A percentile compares a stretch with the other conserved stretches of the same genome.
Conservation (phyloP, 2,329 filamentous ascomycete species). For the Seiridium unicorne region DNA sequence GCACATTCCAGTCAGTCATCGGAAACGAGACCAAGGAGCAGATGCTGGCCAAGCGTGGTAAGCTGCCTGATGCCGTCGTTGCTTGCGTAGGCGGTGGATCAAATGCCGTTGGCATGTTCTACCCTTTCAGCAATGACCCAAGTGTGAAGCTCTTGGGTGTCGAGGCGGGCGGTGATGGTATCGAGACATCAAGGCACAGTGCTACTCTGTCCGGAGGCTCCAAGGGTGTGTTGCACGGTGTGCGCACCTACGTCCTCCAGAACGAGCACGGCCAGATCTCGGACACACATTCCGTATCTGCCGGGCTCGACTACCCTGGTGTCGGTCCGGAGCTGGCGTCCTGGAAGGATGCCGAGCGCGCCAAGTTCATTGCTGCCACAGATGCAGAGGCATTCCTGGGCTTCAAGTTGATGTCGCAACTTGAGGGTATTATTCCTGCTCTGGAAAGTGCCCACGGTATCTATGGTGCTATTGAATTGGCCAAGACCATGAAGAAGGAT, state of each 20-base stretch:
- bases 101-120: conserved; percentile 98
- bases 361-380: conserved; percentile 86
- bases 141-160: conserved; percentile 88
- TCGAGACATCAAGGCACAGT: conserved; percentile 82
- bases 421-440: conserved; percentile 96
- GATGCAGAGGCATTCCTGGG: conserved; percentile 87
- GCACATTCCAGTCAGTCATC: conserved; percentile 96
- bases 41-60: conserved; percentile 79
- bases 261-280: conserved; percentile 88
- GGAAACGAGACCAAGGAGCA: conserved; percentile 92
- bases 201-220: conserved; percentile 84
- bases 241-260: conserved; percentile 93
- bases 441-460: conserved; percentile 92
- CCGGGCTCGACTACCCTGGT: conserved; percentile 94
- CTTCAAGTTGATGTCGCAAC: conserved; percentile 79
- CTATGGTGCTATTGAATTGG: conserved; percentile 83
- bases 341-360: conserved; percentile 90
- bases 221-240: conserved; percentile 93
- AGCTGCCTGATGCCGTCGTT: conserved; percentile 92
- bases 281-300: conserved; percentile 95
- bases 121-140: conserved; percentile 84
- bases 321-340: conserved; percentile 88
- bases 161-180: conserved; percentile 89
- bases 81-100: conserved; percentile 94
- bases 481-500: conserved; percentile 86